Base-by-base conservation (phyloP, 1,284 basidiomycete species). In the Wallemia ichthyophaga region DNA sequence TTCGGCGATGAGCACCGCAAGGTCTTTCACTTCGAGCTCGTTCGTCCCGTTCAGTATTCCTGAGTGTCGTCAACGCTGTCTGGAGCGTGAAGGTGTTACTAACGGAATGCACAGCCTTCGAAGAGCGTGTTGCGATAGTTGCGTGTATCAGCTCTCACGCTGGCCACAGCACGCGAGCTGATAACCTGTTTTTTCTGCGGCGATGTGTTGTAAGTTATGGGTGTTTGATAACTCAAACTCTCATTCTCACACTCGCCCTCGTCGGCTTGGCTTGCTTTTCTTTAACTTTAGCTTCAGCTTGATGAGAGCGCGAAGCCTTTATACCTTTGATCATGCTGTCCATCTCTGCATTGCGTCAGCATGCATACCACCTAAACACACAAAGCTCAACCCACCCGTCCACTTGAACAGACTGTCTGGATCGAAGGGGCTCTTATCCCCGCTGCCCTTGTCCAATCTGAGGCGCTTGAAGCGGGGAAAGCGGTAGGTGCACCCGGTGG, bases 391-490 rank as follows among this genome's bases (percentile, higher is more conserved):
- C 37, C n/a, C n/a, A 48, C 37, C 37, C 5, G 13, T 48, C 11
- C n/a, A 48, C n/a, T 48, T 48, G n/a, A 48, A 48, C 13, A 48
- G 3, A 48, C 5, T 21, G 37, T 48, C 37, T 17, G 37, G 37
- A 48, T 48, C 37, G n/a, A 48, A 5, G 7, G 37, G 37, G 5
- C 25, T 13, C 55, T 56, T 21, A 13, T 27, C 24, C 53, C 53
- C 25, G 15, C 17, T 17, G 55, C 55, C 27, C n/a, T 56, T 56
- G 55, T 56, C 55, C 25, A 27, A 27, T 25, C 85, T 78, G 62
- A 91, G 87, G 13, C 71, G 69, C 37, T 85, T 67, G n/a, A 83
- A 85, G 59, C 87, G 77, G 27, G 87, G 87, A 65, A 92, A 92
- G 25, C 87, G 79, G 78, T 91, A 56, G 2, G 55, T 56, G 25